phyloP scores from a whole-genome alignment of 1,284 basidiomycete genomes.

The Moesziomyces sp. region DNA sequence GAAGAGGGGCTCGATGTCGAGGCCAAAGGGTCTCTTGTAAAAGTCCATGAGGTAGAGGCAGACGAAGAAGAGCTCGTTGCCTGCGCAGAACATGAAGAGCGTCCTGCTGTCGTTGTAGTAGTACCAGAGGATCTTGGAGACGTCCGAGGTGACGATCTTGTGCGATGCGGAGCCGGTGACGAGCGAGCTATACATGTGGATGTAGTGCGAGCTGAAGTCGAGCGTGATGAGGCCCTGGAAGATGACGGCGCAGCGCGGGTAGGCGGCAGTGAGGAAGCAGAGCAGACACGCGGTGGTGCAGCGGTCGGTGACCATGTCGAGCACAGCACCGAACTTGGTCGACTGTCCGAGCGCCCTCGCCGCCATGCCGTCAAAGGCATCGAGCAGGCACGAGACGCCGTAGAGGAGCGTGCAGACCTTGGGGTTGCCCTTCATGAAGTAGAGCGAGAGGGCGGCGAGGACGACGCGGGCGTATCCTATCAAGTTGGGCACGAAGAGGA shows the following conservation, averaged over 20 bases:
- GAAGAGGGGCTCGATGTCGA: slow-evolving; percentile 49
- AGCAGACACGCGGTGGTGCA: slow-evolving; percentile 92
- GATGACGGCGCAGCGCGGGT: slow-evolving; percentile 81
- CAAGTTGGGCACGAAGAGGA: slow-evolving; percentile 90
- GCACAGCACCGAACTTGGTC: slow-evolving; percentile 94
- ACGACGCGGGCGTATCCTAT: slow-evolving; percentile 92
- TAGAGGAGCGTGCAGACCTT: slow-evolving; percentile 92
- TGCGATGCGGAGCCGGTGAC: slow-evolving; percentile 91
- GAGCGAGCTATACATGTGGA: slow-evolving; percentile 99
- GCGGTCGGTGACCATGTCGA: slow-evolving; percentile 99
- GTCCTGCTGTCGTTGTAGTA: slow-evolving; percentile 93
- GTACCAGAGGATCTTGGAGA: slow-evolving; percentile 87
- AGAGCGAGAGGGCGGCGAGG: slow-evolving; percentile 86
- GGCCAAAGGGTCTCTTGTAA: slow-evolving; percentile 70
- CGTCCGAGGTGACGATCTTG: slow-evolving; percentile 89
- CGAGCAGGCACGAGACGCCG: slow-evolving; percentile 89
- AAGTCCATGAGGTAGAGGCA: slow-evolving; percentile 93
- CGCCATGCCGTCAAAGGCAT: slow-evolving; percentile 93
- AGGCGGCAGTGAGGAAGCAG: slow-evolving; percentile 90
- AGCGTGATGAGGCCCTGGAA: slow-evolving; percentile 97
- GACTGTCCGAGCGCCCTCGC: slow-evolving; percentile 87
- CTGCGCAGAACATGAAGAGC: slow-evolving; percentile 93
- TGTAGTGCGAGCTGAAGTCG: slow-evolving; percentile 98
- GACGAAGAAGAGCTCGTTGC: slow-evolving; percentile 97
- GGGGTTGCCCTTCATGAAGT: slow-evolving; percentile 85